phyloP scores from a whole-genome alignment of 164 flowering plant species.

The Tetracentron sinense region DNA sequence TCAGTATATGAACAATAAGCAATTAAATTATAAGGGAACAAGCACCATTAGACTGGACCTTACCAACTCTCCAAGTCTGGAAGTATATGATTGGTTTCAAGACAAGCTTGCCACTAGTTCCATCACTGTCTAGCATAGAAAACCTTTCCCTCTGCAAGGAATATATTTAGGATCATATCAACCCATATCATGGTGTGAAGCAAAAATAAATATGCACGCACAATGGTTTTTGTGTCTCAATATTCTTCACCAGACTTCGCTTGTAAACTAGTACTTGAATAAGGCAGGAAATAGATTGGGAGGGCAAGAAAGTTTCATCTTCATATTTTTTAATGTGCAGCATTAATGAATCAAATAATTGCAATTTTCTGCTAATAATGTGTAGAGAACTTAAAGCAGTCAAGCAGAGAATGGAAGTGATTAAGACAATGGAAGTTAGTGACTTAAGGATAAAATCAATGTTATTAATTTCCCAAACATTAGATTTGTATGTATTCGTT shows the following conservation, averaged over 20 bases:
- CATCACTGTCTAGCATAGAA: slow-evolving; percentile 46
- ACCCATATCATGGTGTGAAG: not conserved
- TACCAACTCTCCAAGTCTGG: slow-evolving; percentile 95
- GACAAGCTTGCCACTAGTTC: slow-evolving; percentile 47
- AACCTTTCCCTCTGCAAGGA: slow-evolving; percentile 70
- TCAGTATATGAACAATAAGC: not conserved
- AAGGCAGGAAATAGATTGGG: not conserved
- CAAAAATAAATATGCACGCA: not conserved
- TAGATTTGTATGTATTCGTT: too few relatives aligned
- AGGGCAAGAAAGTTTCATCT: not conserved
- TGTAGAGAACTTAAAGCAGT: not conserved
- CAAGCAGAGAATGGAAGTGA: not conserved
- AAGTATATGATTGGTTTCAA: slow-evolving; percentile 79
- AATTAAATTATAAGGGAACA: not conserved
- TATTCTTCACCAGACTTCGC: not conserved
- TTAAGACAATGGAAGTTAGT: not conserved
- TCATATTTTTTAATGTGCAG: not conserved
- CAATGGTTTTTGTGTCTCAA: not conserved
- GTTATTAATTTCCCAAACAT: not conserved
- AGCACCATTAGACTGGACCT: slow-evolving; percentile 2
- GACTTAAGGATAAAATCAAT: too few relatives aligned
- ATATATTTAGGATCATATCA: not conserved
- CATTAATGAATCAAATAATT: not conserved
- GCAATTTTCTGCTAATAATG: not conserved
- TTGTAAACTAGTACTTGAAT: not conserved